These are phyloP conservation scores for Macrophomina pseudophaseolina DNA, from an alignment of 2,329 filamentous ascomycete genomes.

Conservation along the genomic window DNA sequence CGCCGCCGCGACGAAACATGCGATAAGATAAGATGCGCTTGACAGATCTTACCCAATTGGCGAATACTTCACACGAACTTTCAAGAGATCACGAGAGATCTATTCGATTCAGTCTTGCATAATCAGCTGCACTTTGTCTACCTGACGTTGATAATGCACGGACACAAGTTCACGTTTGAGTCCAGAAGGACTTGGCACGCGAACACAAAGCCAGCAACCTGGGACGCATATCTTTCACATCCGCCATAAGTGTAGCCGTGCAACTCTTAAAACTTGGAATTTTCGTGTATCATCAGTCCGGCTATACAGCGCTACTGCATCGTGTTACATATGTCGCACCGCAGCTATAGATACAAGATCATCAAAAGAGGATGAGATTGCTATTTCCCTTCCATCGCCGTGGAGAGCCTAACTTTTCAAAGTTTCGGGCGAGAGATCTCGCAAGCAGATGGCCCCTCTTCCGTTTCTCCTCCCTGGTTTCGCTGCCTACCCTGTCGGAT, in stretches of 20 bases:
- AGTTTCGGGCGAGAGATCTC: constrained; percentile 19
- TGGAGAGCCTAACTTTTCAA: constrained; percentile 18
- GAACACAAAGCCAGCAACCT: too few species aligned
- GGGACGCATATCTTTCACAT: background rate
- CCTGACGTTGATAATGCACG: too few species aligned
- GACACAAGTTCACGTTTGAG: too few species aligned
- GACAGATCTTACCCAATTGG: background rate
- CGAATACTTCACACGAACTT: background rate
- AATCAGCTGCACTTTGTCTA: too few species aligned
- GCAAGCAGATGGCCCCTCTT: constrained; percentile 5
- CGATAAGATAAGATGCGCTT: constrained; percentile 25
- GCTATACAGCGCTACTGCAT: background rate
- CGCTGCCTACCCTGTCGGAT: constrained; percentile 5
- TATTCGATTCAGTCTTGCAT: too few species aligned
- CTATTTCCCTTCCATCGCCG: constrained; percentile 24
- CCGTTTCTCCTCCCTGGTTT: background rate
- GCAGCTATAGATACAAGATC: constrained; percentile 16
- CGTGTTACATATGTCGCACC: constrained; percentile 1
- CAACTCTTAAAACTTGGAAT: background rate
- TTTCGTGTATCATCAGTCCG: background rate
- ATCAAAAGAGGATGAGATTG: constrained; percentile 26
- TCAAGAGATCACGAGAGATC: background rate
- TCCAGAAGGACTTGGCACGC: too few species aligned
- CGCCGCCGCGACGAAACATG: too few species aligned
- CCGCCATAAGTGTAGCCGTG: background rate